Evolutionary conservation across 2,329 filamentous ascomycete genomes (phyloP), one percentile per base, ranked within the genome.

Genomic region (Diaporthe destruens): DNA sequence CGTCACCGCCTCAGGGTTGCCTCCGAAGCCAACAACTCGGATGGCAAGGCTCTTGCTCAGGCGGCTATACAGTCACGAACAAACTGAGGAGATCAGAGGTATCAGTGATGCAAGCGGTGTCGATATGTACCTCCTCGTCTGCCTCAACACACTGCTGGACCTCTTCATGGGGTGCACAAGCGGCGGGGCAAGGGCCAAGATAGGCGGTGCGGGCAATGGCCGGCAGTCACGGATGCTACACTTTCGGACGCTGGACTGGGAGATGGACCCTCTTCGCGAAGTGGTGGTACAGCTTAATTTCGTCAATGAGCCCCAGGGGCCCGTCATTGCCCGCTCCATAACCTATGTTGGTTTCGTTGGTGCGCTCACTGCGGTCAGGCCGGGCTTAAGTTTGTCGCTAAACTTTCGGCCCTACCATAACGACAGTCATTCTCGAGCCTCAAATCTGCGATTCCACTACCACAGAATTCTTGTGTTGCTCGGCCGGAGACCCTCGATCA

Each of bases 141-240:
- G 86, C 3, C 86, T 91, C 76, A 93, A 93, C 75, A 88, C 89
- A 1, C 80, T 92, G 1, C 82, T 93, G 1, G 91, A 93, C 76
- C 80, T 88, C 6, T 82, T 93, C 47, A 86, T 93, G 80, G 91
- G 90, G 2, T 93, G 91, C 77, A 92, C 90, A 1, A 91, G 88
- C 57, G 82, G 82, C 4, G 82, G 81, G 0, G 79, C 77, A 0
- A 76, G 80, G 1, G 75, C 78, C 53, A 54, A 49, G 59, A 49
- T 49, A 11, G 14, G 9, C 5, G 36, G n/a, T 2, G 54, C 20
- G n/a, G 20, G 49, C 66, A 18, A 2, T 20, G 8, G 12, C 47
- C 44, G 29, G 23, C 49, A 39, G 34, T 77, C 75, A 20, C 75
- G 71, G 42, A 75, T 90, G 81, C 76, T 89, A 74, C 88, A 90